Conservation (phyloP, 306 rosid genomes). For the Myrica gale region DNA sequence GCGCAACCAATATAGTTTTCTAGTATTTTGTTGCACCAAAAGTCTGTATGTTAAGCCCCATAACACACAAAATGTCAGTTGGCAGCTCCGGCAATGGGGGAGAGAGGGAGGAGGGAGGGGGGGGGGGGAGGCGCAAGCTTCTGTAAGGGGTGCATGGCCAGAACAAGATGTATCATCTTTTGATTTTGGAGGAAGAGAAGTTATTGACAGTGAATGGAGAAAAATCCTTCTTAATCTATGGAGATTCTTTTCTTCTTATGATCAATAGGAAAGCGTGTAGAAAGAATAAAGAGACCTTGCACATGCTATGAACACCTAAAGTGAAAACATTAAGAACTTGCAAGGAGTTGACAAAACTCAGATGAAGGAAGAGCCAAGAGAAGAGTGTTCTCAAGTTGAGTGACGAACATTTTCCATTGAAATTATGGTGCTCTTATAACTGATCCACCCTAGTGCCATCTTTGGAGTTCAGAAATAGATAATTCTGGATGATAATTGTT, state of each 20-base stretch:
- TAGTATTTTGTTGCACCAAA: no score
- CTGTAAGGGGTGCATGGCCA: not conserved
- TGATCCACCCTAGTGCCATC: not conserved
- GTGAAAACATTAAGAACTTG: not conserved
- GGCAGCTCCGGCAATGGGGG: no score
- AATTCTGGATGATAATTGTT: not conserved
- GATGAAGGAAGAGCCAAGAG: not conserved
- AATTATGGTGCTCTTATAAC: not conserved
- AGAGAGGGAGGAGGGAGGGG: no score
- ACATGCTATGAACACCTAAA: not conserved
- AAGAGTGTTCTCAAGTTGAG: not conserved
- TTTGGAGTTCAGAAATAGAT: not conserved
- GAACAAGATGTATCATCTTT: not conserved
- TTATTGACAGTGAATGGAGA: not conserved
- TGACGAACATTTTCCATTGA: not conserved
- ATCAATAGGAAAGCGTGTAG: not conserved
- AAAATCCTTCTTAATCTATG: not conserved
- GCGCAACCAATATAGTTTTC: no score
- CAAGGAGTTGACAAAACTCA: not conserved
- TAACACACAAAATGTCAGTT: no score
- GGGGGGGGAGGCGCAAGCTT: no score
- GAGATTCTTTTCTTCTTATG: not conserved
- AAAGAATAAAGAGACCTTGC: not conserved
- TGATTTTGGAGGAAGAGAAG: not conserved
- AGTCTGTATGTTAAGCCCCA: no score